phyloP scores from a whole-genome alignment of 1,284 basidiomycete species.

The Waitea zeae region DNA sequence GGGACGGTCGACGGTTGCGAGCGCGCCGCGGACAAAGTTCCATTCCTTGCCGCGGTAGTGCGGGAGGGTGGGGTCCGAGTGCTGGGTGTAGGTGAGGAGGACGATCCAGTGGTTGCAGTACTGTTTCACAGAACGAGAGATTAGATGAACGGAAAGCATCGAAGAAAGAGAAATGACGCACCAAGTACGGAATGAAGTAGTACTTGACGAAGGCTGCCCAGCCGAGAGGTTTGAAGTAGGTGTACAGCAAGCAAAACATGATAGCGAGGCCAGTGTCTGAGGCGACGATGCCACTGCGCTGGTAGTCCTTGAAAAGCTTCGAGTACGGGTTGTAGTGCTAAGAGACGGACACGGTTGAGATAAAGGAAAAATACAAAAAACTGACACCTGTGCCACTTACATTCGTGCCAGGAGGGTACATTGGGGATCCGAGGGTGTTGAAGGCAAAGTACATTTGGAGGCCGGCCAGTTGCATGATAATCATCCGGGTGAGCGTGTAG shows the following conservation, averaged over 20 bases:
- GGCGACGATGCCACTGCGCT: slow-evolving; percentile 19
- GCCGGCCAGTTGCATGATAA: slow-evolving; percentile 29
- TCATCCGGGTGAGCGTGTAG: slow-evolving; percentile 31
- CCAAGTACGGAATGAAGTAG: slow-evolving; percentile 46
- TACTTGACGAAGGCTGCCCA: slow-evolving; percentile 18
- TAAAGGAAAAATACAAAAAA: too few relatives aligned
- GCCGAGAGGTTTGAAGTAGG: slow-evolving; percentile 22
- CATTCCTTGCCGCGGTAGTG: slow-evolving; percentile 25
- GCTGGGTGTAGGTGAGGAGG: slow-evolving; percentile 23
- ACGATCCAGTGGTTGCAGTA: slow-evolving; percentile 13
- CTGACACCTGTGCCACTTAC: slow-evolving; percentile 11
- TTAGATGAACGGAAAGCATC: slow-evolving; percentile 10
- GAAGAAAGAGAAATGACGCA: slow-evolving; percentile 9
- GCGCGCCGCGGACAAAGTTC: slow-evolving; percentile 36
- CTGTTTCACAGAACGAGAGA: not conserved
- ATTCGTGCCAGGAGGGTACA: slow-evolving; percentile 17
- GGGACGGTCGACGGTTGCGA: slow-evolving; percentile 38
- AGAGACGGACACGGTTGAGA: too few relatives aligned
- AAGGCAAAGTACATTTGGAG: slow-evolving; percentile 8
- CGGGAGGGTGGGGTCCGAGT: slow-evolving; percentile 22
- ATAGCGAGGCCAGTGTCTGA: slow-evolving; percentile 24
- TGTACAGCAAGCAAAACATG: slow-evolving; percentile 19
- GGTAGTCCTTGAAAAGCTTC: slow-evolving; percentile 14
- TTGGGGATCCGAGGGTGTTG: slow-evolving; percentile 18
- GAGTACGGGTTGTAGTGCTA: slow-evolving; percentile 18